A percentile compares a stretch with the other conserved stretches of the same genome.
These are phyloP conservation scores for Pyrus bretschneideri DNA, from an alignment of 306 rosid genomes.

Conservation along the genomic window DNA sequence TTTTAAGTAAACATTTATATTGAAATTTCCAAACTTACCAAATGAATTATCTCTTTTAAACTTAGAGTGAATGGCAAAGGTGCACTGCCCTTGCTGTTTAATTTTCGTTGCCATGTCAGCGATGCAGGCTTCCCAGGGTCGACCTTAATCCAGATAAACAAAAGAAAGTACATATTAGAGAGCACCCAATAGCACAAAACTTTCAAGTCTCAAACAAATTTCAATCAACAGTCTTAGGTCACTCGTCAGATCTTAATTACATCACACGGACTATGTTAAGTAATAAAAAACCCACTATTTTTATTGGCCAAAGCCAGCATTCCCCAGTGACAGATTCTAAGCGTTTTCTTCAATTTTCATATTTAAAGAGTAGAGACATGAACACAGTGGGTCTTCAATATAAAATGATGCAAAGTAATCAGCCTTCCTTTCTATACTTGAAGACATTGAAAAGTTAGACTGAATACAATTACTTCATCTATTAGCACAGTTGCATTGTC, in stretches of 20 bases:
- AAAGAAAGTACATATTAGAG: constrained; percentile 7
- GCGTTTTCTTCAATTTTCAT: neutral
- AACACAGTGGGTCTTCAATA: neutral
- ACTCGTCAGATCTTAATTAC: neutral
- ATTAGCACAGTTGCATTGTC: neutral
- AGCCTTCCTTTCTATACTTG: neutral
- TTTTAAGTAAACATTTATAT: neutral
- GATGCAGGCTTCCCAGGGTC: constrained; percentile 54
- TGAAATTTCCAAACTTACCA: constrained; percentile 38
- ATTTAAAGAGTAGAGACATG: neutral
- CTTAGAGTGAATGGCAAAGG: constrained; percentile 30
- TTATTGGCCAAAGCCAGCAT: neutral
- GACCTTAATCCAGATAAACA: constrained; percentile 30
- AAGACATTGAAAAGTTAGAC: neutral
- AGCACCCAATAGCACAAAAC: neutral
- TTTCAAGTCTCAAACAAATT: neutral
- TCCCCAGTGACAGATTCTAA: neutral
- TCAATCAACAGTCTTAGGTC: neutral
- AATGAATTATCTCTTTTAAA: constrained; percentile 55
- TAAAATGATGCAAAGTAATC: neutral
- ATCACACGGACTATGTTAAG: neutral
- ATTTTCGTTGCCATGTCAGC: constrained; percentile 73
- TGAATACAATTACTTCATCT: neutral
- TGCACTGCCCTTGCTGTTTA: constrained; percentile 34
- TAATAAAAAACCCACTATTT: neutral